These are phyloP conservation scores for Pogostemon cablin DNA, from an alignment of 257 asterid species.

Conservation along the genomic window DNA sequence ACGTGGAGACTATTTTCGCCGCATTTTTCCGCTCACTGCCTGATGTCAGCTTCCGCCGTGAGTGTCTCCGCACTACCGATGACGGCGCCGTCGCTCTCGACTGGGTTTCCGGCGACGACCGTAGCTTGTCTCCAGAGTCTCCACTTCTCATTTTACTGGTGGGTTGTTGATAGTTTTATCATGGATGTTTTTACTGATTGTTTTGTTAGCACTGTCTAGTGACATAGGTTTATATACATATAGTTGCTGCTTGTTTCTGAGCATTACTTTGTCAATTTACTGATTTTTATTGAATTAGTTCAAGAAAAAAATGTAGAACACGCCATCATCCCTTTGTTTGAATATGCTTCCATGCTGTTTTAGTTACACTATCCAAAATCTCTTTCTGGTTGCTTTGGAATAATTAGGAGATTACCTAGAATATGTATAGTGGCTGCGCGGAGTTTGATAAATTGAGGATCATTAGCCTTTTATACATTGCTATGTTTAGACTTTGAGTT, in stretches of 20 bases:
- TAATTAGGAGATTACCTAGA: not conserved
- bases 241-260: not conserved
- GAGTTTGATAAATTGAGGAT: not conserved
- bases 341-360: slow-evolving; percentile 22
- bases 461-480: slow-evolving; percentile 16
- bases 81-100: slow-evolving; percentile 83
- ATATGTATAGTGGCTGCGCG: not conserved
- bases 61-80: slow-evolving; percentile 83
- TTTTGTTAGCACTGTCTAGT: not conserved
- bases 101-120: slow-evolving; percentile 77
- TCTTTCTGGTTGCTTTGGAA: slow-evolving; percentile 15
- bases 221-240: not conserved
- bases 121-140: slow-evolving; percentile 53
- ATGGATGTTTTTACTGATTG: not conserved
- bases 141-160: slow-evolving; percentile 89
- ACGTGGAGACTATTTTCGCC: slow-evolving; percentile 85
- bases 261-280: not conserved
- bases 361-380: not conserved
- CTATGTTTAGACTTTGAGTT: not conserved
- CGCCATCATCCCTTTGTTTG: not conserved
- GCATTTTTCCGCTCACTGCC: slow-evolving; percentile 81
- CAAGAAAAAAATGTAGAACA: not conserved
- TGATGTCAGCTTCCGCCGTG: slow-evolving; percentile 68
- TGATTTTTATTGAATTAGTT: not conserved
- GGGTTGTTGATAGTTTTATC: slow-evolving; percentile 28